These are phyloP conservation scores for Pseudogymnoascus sp. DNA, from an alignment of 2,329 filamentous ascomycete species.

Conservation along the genomic window DNA sequence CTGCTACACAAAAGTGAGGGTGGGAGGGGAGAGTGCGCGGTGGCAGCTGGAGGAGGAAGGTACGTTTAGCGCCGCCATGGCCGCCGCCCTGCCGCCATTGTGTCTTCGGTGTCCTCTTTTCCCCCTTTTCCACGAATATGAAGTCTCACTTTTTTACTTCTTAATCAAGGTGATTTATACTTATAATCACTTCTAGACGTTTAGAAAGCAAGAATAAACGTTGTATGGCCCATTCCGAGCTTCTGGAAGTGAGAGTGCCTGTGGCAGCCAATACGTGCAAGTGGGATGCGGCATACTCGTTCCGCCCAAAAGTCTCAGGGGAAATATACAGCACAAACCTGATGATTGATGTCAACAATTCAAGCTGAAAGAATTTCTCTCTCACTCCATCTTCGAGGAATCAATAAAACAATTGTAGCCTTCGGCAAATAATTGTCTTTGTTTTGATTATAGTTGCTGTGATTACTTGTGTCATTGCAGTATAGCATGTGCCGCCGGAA, in stretches of 20 bases:
- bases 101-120: background rate
- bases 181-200: background rate
- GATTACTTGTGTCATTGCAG: background rate
- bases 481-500: no score
- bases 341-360: background rate
- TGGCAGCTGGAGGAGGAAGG: background rate
- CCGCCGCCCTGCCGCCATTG: background rate
- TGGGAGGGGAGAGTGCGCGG: background rate
- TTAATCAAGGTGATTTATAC: background rate
- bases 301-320: background rate
- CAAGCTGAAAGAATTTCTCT: background rate
- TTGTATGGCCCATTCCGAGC: background rate
- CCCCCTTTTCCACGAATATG: background rate
- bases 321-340: background rate
- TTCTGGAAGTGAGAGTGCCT: background rate
- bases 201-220: background rate
- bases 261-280: background rate
- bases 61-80: background rate
- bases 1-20: background rate
- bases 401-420: background rate
- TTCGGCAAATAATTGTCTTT: background rate
- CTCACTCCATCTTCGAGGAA: background rate
- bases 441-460: background rate
- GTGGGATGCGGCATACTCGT: background rate
- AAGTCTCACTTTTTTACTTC: background rate